A percentile compares a stretch with the other conserved stretches of the same genome.
Conservation (phyloP, 176 grass and related monocot genomes). For the Rhipidocladum racemiflorum region DNA sequence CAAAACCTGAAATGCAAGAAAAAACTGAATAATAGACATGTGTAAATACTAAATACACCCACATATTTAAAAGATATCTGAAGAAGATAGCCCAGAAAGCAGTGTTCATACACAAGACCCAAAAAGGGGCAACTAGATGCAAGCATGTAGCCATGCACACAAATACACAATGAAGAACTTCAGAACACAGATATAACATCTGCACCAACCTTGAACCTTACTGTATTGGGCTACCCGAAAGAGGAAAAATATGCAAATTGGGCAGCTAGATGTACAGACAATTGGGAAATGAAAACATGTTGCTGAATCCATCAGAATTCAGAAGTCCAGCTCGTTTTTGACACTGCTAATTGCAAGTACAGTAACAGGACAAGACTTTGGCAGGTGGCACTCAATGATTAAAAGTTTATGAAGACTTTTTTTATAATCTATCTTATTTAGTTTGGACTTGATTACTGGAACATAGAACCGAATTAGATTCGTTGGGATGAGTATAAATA, state of each 20-base stretch:
- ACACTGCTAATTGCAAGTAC: not conserved
- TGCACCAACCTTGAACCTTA: not conserved
- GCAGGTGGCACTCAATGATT: not conserved
- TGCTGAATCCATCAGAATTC: not conserved
- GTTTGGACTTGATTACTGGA: not conserved
- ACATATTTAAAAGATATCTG: not conserved
- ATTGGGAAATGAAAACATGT: not conserved
- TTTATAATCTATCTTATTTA: not conserved
- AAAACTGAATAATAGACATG: not conserved
- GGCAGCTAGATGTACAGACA: not conserved
- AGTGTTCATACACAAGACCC: not conserved
- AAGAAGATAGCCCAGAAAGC: not conserved
- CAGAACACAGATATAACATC: not conserved
- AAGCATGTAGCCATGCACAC: not conserved
- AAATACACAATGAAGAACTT: not conserved
- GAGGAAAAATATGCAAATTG: not conserved
- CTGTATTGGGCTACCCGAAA: not conserved
- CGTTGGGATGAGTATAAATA: not conserved
- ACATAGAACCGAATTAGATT: not conserved
- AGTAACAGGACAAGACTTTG: not conserved
- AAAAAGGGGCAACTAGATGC: not conserved
- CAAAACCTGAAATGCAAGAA: constrained; percentile 39
- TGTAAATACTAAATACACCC: not conserved
- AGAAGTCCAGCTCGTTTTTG: not conserved
- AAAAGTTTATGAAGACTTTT: not conserved